These are phyloP conservation scores for Cercospora berteroae DNA, from an alignment of 2,329 filamentous ascomycete genomes.

Conservation along the genomic window DNA sequence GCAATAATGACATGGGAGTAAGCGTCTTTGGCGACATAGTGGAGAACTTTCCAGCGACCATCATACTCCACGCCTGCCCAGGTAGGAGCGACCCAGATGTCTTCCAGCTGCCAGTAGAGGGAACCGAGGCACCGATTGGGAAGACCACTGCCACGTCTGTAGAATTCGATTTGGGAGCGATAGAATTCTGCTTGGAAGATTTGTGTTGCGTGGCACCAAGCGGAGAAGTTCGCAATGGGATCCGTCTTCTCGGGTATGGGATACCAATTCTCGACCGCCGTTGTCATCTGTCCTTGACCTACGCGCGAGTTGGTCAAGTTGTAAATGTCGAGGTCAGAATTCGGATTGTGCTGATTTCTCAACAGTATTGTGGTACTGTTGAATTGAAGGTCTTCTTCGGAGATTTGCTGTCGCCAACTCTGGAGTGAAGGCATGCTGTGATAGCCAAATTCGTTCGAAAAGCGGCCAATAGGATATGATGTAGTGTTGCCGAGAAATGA, in stretches of 20 bases:
- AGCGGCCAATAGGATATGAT: slow-evolving; percentile 58
- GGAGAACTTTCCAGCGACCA: slow-evolving; percentile 62
- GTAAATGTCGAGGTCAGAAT: slow-evolving; percentile 48
- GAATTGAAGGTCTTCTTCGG: slow-evolving; percentile 54
- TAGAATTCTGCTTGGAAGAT: slow-evolving; percentile 65
- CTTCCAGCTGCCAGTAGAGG: slow-evolving; percentile 65
- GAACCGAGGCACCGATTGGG: slow-evolving; percentile 59
- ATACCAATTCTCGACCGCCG: slow-evolving; percentile 57
- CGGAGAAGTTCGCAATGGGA: slow-evolving; percentile 57
- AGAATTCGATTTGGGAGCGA: slow-evolving; percentile 60
- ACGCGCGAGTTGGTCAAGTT: slow-evolving; percentile 46
- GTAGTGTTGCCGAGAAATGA: slow-evolving; percentile 54
- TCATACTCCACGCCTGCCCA: slow-evolving; percentile 65
- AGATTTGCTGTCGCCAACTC: slow-evolving; percentile 56
- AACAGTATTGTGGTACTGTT: slow-evolving; percentile 57
- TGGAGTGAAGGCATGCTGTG: slow-evolving; percentile 62
- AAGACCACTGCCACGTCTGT: slow-evolving; percentile 58
- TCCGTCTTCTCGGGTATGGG: slow-evolving; percentile 56
- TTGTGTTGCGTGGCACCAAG: slow-evolving; percentile 62
- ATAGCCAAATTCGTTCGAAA: slow-evolving; percentile 64
- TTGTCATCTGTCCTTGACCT: slow-evolving; percentile 59
- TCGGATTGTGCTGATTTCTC: slow-evolving; percentile 60
- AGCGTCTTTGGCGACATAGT: slow-evolving; percentile 58
- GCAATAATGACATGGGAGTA: slow-evolving; percentile 61
- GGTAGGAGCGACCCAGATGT: slow-evolving; percentile 59